Evolutionary conservation across 2,329 filamentous ascomycete species (phyloP), one percentile per base, ranked within the genome.

Genomic region (Beauveria bassiana): DNA sequence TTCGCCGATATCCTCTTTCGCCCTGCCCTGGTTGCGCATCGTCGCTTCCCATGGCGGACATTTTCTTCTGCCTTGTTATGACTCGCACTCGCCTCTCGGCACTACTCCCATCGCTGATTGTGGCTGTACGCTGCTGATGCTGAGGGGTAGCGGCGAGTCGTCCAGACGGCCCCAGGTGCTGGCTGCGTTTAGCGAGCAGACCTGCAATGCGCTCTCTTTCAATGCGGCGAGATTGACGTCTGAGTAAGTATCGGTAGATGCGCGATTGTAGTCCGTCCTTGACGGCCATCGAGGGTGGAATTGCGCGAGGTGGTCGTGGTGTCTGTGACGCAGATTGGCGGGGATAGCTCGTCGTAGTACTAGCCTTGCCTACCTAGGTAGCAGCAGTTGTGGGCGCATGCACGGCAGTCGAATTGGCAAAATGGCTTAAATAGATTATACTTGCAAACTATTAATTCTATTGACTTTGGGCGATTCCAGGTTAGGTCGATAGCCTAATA

Each of bases 241-340:
- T 79, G 64, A 93, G 77, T 61, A 96, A 80, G 65, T 87, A 90
- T 51, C 81, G 82, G 71, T 95, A 96, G 65, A 96, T 85, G 61
- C 86, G 84, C 43, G 87, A 87, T 74, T 96, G 91, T 9, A 90
- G 76, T 59, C 82, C 80, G 70, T 87, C 85, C 69, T 88, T 89
- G 68, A 90, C 81, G 56, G 80, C 77, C 14, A 68, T 92, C 85
- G 81, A 91, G 84, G 65, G 65, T 86, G 89, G 72, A 96, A 86
- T 66, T 81, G 78, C 67, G 87, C 81, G 59, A 95, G 78, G 64
- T 82, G 84, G 63, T 86, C 83, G 70, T 85, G 86, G 68, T 86
- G 86, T 66, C 81, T 83, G 64, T 83, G 80, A 71, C 83, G 83
- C 60, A 83, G 69, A 64, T 82, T 77, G 66, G 80, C 78, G n/a